Evolutionary conservation across 257 asterid species (phyloP).

Genomic region (Solanum sitiens): DNA sequence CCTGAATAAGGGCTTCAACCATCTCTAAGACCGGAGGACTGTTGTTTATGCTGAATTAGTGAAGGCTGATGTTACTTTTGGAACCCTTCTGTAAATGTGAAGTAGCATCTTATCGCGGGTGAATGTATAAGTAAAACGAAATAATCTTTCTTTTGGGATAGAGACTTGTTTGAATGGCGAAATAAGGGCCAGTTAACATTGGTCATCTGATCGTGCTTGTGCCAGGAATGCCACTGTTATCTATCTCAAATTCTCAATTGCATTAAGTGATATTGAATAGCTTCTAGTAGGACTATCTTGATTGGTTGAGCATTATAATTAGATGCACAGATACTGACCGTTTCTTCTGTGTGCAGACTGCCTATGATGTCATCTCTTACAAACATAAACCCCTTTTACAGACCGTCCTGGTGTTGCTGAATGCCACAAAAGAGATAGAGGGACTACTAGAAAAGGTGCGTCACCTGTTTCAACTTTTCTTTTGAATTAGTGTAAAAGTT

Average conservation of each 20-base stretch:
- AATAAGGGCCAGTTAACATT: background rate
- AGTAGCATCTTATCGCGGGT: background rate
- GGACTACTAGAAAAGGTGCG: conserved; percentile 52
- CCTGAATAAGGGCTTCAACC: background rate
- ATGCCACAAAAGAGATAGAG: conserved; percentile 63
- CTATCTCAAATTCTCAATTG: background rate
- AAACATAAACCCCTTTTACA: conserved; percentile 71
- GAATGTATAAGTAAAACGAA: background rate
- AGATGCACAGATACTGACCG: background rate
- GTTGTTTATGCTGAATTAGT: background rate
- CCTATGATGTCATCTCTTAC: conserved; percentile 53
- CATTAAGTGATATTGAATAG: background rate
- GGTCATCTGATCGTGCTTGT: background rate
- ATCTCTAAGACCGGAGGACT: background rate
- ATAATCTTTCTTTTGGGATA: background rate
- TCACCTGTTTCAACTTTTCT: background rate
- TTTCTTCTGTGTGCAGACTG: conserved; percentile 29
- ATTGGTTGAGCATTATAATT: background rate
- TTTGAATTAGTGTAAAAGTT: background rate
- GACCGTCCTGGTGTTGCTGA: conserved; percentile 70
- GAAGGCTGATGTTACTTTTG: background rate
- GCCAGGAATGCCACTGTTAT: background rate
- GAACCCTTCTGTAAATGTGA: background rate
- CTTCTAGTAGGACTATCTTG: background rate
- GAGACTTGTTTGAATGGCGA: background rate